These are phyloP conservation scores for Scheffersomyces ergatensis DNA, from an alignment of 805 yeast species.

Conservation along the genomic window DNA sequence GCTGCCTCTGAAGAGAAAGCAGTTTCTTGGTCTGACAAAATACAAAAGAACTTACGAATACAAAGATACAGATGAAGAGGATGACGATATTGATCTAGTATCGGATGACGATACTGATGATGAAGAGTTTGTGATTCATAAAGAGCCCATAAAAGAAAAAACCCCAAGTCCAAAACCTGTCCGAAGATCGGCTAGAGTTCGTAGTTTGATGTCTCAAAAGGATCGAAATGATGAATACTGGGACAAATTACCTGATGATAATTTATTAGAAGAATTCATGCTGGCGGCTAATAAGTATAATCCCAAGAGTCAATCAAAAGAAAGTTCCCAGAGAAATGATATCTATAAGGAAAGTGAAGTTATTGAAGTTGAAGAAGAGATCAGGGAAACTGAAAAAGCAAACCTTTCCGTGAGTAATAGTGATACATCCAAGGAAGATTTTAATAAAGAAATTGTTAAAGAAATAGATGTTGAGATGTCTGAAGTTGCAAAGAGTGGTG, in stretches of 20 bases:
- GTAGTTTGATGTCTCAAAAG: conserved; percentile 1
- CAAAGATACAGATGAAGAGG: conserved; percentile 1
- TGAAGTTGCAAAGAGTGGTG: background rate
- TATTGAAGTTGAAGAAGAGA: background rate
- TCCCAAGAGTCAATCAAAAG: background rate
- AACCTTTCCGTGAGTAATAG: too few relatives aligned
- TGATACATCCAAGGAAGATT: too few relatives aligned
- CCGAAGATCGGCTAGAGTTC: conserved; percentile 1
- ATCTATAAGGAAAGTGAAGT: conserved; percentile 7
- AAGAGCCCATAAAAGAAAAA: background rate
- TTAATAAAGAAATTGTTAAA: background rate
- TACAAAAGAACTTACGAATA: background rate
- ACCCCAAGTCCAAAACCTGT: background rate
- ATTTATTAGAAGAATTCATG: conserved; percentile 10
- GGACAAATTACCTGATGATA: conserved; percentile 19
- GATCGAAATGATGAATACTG: conserved; percentile 23
- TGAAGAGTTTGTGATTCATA: background rate
- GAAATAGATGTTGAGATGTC: background rate
- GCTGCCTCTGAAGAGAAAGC: background rate
- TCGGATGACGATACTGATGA: conserved; percentile 1
- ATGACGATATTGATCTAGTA: background rate
- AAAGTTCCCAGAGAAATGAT: background rate
- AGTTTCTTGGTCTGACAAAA: background rate
- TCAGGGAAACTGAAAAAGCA: background rate
- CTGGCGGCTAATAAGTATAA: conserved; percentile 3